phyloP scores from a whole-genome alignment of 352 stramenopile genomes.

The Pythium graminicola region DNA sequence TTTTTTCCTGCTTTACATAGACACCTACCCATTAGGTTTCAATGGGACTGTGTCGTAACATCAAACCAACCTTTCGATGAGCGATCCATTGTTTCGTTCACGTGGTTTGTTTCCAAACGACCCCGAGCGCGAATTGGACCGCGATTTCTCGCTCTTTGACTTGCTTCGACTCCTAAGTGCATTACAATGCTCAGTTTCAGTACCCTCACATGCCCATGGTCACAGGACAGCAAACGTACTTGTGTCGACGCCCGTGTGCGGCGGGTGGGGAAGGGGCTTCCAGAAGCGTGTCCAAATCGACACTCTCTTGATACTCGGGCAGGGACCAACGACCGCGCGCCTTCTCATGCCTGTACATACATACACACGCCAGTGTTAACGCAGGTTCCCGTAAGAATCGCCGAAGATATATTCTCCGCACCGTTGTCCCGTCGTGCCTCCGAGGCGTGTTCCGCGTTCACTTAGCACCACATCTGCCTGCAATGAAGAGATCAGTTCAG shows the following conservation, averaged over 20 bases:
- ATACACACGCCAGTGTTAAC: too few relatives aligned
- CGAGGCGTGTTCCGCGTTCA: slow-evolving; percentile 29
- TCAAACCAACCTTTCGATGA: slow-evolving; percentile 6
- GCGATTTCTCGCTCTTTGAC: slow-evolving; percentile 31
- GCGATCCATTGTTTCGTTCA: not conserved
- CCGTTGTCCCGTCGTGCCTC: slow-evolving; percentile 35
- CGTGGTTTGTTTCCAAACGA: slow-evolving; percentile 8
- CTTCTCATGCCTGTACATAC: slow-evolving; percentile 24
- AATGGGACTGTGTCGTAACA: too few relatives aligned
- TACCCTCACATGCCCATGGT: not conserved
- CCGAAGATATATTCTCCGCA: too few relatives aligned
- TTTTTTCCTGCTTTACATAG: slow-evolving; percentile 8
- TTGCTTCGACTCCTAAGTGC: slow-evolving; percentile 26
- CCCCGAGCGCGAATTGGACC: slow-evolving; percentile 22
- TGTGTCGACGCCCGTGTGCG: slow-evolving; percentile 41
- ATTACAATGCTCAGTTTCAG: too few relatives aligned
- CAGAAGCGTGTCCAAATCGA: slow-evolving; percentile 74
- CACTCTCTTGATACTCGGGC: slow-evolving; percentile 47
- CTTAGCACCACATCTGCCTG: slow-evolving; percentile 65
- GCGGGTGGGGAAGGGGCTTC: slow-evolving; percentile 57
- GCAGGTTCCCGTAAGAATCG: too few relatives aligned
- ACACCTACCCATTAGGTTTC: too few relatives aligned
- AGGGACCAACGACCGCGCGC: slow-evolving; percentile 66
- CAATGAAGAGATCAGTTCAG: not conserved
- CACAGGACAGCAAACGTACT: slow-evolving; percentile 45